Conservation (phyloP, 352 stramenopile genomes). For the Halophytophthora polymorphica region DNA sequence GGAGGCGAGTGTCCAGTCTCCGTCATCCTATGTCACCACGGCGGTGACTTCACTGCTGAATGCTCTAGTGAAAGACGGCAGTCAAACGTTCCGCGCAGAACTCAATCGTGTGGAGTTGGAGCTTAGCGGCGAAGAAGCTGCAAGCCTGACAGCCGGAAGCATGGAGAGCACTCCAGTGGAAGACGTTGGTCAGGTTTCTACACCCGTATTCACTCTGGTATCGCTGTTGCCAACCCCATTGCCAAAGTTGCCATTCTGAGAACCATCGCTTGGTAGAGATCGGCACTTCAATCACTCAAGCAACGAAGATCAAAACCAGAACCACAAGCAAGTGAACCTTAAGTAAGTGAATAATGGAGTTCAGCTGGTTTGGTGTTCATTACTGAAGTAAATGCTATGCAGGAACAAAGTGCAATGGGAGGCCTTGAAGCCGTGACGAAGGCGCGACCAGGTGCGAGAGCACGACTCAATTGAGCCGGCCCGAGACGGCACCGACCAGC, state of each 20-base stretch:
- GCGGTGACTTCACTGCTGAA: constrained; percentile 33
- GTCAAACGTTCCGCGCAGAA: constrained; percentile 36
- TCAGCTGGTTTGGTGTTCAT: background rate
- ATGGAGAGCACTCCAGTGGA: constrained; percentile 16
- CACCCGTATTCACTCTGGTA: constrained; percentile 12
- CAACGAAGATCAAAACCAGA: too few relatives aligned
- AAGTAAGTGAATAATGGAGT: background rate
- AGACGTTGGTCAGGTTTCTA: constrained; percentile 1
- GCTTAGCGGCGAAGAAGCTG: background rate
- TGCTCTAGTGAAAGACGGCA: constrained; percentile 30
- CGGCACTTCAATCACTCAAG: too few relatives aligned
- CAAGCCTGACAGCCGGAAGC: constrained; percentile 7
- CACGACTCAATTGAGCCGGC: constrained; percentile 29
- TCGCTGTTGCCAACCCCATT: constrained; percentile 15
- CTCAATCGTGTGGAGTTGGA: constrained; percentile 17
- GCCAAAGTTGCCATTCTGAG: constrained; percentile 21
- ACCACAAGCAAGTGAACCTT: too few relatives aligned
- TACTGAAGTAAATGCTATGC: too few relatives aligned
- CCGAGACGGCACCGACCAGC: constrained; percentile 22
- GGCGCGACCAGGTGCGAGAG: background rate
- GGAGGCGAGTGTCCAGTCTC: constrained; percentile 3
- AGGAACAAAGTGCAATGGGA: too few relatives aligned
- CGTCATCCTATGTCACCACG: constrained; percentile 18
- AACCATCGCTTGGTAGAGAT: background rate
- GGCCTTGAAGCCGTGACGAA: background rate